Evolutionary conservation across 2,329 filamentous ascomycete species (phyloP).

Genomic region (Aspergillus awamori): DNA sequence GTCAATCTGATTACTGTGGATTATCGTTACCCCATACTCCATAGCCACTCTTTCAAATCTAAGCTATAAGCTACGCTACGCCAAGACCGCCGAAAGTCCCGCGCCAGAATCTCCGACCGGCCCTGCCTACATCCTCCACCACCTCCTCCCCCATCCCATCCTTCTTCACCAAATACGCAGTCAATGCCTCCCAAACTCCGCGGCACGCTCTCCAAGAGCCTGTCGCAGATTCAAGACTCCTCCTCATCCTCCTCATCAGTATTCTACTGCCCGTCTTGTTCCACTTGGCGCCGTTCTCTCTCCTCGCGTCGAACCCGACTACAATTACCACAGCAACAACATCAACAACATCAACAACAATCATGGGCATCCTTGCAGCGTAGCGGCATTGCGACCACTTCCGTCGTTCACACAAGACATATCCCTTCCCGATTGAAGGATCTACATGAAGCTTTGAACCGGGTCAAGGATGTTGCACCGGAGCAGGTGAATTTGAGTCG

Average conservation of each 20-base stretch:
- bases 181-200: constrained; percentile 46
- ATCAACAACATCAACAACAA: constrained; percentile 14
- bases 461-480: constrained; percentile 56
- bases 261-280: constrained; percentile 48
- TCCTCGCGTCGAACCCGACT: constrained; percentile 29
- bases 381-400: constrained; percentile 36
- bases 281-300: constrained; percentile 38
- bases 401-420: constrained; percentile 57
- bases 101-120: constrained; percentile 9
- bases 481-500: constrained; percentile 62
- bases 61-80: neutral
- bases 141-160: constrained; percentile 14
- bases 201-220: constrained; percentile 39
- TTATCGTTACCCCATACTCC: no score
- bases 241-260: constrained; percentile 32
- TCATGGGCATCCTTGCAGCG: constrained; percentile 8
- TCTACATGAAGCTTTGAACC: constrained; percentile 57
- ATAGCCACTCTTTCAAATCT: no score
- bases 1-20: no score
- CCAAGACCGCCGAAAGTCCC: constrained; percentile 6
- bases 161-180: constrained; percentile 3
- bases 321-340: constrained; percentile 8
- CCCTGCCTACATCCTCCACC: neutral
- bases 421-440: constrained; percentile 56
- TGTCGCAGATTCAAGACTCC: constrained; percentile 32